Evolutionary conservation across 495 filamentous ascomycete species (phyloP).

Genomic region (Aspergillus ellipticus): DNA sequence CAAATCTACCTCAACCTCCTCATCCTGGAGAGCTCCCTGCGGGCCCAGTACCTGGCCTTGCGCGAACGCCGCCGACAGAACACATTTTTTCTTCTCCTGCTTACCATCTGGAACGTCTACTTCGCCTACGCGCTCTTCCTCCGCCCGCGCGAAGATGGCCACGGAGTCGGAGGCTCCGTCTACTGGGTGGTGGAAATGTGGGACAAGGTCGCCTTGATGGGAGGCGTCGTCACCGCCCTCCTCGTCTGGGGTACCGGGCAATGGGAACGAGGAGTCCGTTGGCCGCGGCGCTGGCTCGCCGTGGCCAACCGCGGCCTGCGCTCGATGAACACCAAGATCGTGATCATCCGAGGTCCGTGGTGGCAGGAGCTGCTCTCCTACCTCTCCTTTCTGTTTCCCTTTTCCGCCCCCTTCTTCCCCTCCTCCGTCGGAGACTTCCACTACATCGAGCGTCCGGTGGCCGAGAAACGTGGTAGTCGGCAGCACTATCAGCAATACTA

Average conservation of each 20-base stretch:
- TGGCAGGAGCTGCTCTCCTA: conserved; percentile 71
- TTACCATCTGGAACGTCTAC: conserved; percentile 72
- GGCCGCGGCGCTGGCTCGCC: conserved; percentile 87
- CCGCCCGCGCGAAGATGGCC: conserved; percentile 84
- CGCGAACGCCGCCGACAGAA: conserved; percentile 87
- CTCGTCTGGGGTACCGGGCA: conserved; percentile 91
- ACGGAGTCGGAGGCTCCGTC: conserved; percentile 82
- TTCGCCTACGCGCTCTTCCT: conserved; percentile 87
- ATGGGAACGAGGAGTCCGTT: conserved; percentile 91
- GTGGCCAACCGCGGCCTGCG: conserved; percentile 85
- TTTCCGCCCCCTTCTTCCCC: conserved; percentile 61
- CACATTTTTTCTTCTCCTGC: conserved; percentile 84
- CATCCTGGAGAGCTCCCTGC: conserved; percentile 91
- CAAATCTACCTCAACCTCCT: conserved; percentile 98
- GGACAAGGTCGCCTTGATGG: conserved; percentile 83
- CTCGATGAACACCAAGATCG: conserved; percentile 91
- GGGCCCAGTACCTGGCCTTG: conserved; percentile 85
- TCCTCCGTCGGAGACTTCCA: conserved; percentile 62
- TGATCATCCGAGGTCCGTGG: conserved; percentile 79
- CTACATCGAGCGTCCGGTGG: conserved; percentile 54
- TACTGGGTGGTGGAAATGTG: conserved; percentile 92
- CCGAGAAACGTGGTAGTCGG: conserved; percentile 40
- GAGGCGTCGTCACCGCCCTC: conserved; percentile 75
- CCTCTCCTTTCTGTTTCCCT: conserved; percentile 71
- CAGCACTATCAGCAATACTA: conserved; percentile 39